Conservation (phyloP, 2,329 filamentous ascomycete species). For the Trichothecium roseum region DNA sequence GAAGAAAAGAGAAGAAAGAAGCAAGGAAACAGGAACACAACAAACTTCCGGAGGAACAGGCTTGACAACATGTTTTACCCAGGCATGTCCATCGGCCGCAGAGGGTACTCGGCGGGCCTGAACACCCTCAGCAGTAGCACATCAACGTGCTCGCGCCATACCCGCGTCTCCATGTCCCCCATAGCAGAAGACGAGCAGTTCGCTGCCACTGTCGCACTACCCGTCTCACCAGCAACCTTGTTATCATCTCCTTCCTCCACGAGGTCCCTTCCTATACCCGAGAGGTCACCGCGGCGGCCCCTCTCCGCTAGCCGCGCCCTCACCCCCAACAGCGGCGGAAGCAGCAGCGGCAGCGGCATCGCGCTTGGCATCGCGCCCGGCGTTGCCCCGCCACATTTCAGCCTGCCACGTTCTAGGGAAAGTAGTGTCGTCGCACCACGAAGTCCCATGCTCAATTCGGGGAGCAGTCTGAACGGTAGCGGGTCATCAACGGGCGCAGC, state of each 20-base stretch:
- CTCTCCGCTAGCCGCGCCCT: too few species aligned
- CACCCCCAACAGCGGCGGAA: neutral
- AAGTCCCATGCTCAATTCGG: neutral
- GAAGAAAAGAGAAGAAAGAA: too few species aligned
- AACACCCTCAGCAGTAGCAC: too few species aligned
- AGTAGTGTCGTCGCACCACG: neutral
- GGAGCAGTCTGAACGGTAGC: neutral
- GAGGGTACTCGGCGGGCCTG: too few species aligned
- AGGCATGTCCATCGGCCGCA: too few species aligned
- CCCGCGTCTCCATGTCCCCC: constrained; percentile 3
- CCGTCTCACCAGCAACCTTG: neutral
- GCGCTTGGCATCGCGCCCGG: too few species aligned
- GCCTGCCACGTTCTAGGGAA: constrained; percentile 1
- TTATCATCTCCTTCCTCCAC: constrained; percentile 8
- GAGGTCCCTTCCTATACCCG: constrained; percentile 17
- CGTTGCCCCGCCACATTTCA: neutral
- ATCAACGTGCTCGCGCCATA: neutral
- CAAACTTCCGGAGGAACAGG: too few species aligned
- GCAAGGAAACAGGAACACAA: too few species aligned
- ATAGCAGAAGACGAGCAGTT: constrained; percentile 6
- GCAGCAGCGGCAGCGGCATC: neutral
- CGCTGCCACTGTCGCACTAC: neutral
- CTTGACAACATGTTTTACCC: too few species aligned
- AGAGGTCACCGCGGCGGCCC: constrained; percentile 15
- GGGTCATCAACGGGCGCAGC: neutral